Base-by-base conservation (phyloP, 2,329 filamentous ascomycete genomes). In the Septoria linicola region DNA sequence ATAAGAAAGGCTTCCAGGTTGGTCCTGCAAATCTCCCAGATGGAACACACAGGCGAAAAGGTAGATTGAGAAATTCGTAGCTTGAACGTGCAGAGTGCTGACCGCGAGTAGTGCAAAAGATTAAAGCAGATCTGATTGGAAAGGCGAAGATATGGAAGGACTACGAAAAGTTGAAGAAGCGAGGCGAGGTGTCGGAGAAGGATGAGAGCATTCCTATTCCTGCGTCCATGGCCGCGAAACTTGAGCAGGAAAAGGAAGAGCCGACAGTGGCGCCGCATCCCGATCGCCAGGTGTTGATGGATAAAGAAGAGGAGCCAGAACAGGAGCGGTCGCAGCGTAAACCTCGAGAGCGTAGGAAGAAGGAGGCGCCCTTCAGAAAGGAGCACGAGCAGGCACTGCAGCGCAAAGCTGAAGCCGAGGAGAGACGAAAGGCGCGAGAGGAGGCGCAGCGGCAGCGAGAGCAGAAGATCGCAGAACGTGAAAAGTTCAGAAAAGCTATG, bases 131-230 rank as follows among this genome's bases (percentile, higher is more conserved):
- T 59, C 76, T 96, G 49, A 96, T 97, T 63, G 83, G 90, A 70
- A 95, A 93, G 70, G 90, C 91, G 54, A 96, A 96, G 72, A 79
- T 96, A 57, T 93, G 92, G 73, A 95, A 96, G 71, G 82, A 87
- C 35, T 96, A 96, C 68, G 87, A 87, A 57, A 96, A 96, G 71
- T 76, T 96, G 58, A 92, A 91, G 71, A 83, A 83, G 34, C 73
- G 82, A 66, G 58, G 59, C 14, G 58, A 60, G 27, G 53, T 60
- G 17, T 47, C 56, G 4, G 60, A 61, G 10, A 49, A 66, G 40
- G 54, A 51, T 19, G 65, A 68, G 37, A 49, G 50, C 19, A 51
- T 69, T 14, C 65, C 63, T n/a, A 39, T 57, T 37, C 65, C 65
- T 11, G 65, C 66, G 8, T 67, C 65, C 4, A 49, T 62, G 46